These are phyloP conservation scores for Pluteus cervinus DNA, from an alignment of 768 basidiomycete species.

Conservation along the genomic window DNA sequence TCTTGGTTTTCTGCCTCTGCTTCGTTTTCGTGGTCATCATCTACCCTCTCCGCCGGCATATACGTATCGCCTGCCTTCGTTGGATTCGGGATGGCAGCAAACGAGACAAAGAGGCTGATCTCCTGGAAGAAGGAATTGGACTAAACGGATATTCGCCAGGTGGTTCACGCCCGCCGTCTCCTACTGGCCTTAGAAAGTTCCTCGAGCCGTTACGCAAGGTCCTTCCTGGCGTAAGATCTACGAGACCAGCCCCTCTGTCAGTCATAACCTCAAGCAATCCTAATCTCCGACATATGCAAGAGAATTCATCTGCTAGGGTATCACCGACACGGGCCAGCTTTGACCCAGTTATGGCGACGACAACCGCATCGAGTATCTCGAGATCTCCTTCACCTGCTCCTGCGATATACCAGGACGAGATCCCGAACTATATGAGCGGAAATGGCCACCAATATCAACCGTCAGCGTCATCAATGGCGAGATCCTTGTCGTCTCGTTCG, in stretches of 20 bases:
- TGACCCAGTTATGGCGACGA: slow-evolving; percentile 20
- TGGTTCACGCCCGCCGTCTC: slow-evolving; percentile 25
- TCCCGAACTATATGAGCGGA: slow-evolving; percentile 14
- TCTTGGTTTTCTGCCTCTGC: slow-evolving; percentile 43
- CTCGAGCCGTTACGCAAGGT: slow-evolving; percentile 28
- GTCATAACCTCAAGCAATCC: slow-evolving; percentile 19
- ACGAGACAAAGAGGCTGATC: slow-evolving; percentile 30
- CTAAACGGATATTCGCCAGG: slow-evolving; percentile 11
- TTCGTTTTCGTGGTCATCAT: slow-evolving; percentile 34
- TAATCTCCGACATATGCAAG: slow-evolving; percentile 18
- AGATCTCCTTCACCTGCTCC: slow-evolving; percentile 46
- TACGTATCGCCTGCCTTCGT: slow-evolving; percentile 43
- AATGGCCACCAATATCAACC: slow-evolving; percentile 34
- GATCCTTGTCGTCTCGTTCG: slow-evolving; percentile 57
- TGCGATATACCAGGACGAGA: slow-evolving; percentile 28
- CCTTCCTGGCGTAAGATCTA: slow-evolving; percentile 20
- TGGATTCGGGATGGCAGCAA: slow-evolving; percentile 29
- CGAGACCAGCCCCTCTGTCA: slow-evolving; percentile 19
- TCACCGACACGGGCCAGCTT: slow-evolving; percentile 34
- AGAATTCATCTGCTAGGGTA: slow-evolving; percentile 15
- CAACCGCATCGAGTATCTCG: slow-evolving; percentile 35
- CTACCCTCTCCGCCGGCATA: slow-evolving; percentile 53
- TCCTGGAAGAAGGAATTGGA: slow-evolving; percentile 48
- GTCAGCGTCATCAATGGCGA: too few relatives aligned
- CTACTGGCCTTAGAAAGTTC: slow-evolving; percentile 23